Percentiles rank a stretch among this genome's conserved stretches.
These are phyloP conservation scores for Eimeria acervulina DNA, from an alignment of 169 alveolate genomes.

Conservation along the genomic window DNA sequence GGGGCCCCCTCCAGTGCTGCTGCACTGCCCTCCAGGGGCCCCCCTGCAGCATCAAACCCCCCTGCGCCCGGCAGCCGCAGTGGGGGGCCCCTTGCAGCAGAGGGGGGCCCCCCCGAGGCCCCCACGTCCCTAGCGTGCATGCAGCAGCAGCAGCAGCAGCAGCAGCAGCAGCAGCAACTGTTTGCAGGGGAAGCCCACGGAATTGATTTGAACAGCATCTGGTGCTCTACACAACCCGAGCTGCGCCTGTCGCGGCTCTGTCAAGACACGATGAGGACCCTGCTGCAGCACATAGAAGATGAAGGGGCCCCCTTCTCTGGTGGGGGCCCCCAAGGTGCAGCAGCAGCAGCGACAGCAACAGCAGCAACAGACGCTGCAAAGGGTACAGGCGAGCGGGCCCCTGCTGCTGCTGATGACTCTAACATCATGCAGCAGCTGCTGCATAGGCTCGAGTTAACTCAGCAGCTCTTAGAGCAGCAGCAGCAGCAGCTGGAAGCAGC, in stretches of 20 bases:
- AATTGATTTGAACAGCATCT: background rate
- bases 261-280: conserved; percentile 7
- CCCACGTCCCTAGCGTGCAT: background rate
- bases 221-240: background rate
- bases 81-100: background rate
- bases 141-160: background rate
- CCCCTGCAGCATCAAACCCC: background rate
- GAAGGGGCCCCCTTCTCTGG: background rate
- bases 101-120: background rate
- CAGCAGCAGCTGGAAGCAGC: conserved; percentile 9
- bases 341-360: background rate
- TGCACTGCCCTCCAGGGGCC: background rate
- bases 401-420: background rate
- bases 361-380: too few relatives aligned
- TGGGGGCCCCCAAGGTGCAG: background rate
- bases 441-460: background rate
- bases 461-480: conserved; percentile 20
- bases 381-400: background rate
- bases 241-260: conserved; percentile 34
- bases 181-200: background rate
- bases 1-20: background rate
- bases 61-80: background rate
- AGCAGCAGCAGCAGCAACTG: conserved; percentile 1
- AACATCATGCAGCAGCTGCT: background rate
- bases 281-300: conserved; percentile 41